A percentile compares a stretch with the other conserved stretches of the same genome.
Conservation (phyloP, 1,139 yeast species). For the Taphrina communis region DNA sequence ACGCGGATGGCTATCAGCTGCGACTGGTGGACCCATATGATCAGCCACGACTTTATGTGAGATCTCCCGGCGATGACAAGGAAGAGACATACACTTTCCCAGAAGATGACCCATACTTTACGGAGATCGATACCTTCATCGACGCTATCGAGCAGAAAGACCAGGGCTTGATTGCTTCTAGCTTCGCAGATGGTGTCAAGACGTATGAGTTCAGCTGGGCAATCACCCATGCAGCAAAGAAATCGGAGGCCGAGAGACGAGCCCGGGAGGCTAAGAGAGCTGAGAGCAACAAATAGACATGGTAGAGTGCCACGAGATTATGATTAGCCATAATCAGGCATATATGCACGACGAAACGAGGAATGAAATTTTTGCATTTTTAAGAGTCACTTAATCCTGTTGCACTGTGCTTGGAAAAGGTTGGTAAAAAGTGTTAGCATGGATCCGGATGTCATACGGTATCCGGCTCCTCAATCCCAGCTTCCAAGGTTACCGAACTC, state of each 20-base stretch:
- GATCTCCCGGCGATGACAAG: conserved; percentile 44
- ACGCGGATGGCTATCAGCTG: conserved; percentile 47
- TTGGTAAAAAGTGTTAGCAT: too few species aligned
- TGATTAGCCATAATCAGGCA: background rate
- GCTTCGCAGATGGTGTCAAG: conserved; percentile 43
- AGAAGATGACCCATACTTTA: conserved; percentile 43
- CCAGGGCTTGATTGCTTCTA: conserved; percentile 37
- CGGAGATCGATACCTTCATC: conserved; percentile 41
- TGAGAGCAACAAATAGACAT: conserved; percentile 3
- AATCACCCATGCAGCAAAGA: conserved; percentile 36
- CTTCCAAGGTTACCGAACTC: too few species aligned
- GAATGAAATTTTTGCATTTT: background rate
- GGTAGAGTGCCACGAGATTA: background rate
- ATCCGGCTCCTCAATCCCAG: conserved; percentile 6
- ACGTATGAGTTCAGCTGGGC: conserved; percentile 43
- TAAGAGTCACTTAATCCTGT: too few species aligned
- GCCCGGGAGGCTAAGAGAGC: conserved; percentile 11
- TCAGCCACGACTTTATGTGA: conserved; percentile 46
- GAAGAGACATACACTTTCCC: conserved; percentile 42
- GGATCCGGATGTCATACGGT: background rate
- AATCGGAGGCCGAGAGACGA: conserved; percentile 21
- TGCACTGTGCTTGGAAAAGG: too few species aligned
- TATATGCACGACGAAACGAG: background rate
- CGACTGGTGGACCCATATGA: conserved; percentile 47
- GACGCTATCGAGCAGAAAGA: conserved; percentile 42